phyloP scores from a whole-genome alignment of 2,329 filamentous ascomycete genomes.

The Aspergillaceae sp. region DNA sequence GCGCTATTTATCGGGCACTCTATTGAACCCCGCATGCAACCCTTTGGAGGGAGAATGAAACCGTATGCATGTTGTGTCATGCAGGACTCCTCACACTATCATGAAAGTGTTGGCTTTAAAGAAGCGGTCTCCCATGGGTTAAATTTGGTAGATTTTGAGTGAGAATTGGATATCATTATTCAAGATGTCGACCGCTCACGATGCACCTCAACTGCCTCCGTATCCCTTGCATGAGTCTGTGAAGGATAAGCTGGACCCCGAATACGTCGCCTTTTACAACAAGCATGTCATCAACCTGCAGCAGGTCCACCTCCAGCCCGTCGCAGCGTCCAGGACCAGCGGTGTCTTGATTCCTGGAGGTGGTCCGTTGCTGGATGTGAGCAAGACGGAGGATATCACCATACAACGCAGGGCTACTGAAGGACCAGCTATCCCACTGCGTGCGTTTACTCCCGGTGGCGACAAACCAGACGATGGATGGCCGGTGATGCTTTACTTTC shows the following conservation, averaged over 20 bases:
- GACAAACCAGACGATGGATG: slow-evolving; percentile 40
- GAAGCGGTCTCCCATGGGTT: no score
- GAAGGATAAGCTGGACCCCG: slow-evolving; percentile 38
- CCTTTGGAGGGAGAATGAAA: no score
- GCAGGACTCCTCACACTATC: no score
- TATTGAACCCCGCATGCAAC: no score
- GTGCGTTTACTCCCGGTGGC: slow-evolving; percentile 45
- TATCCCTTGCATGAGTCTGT: slow-evolving; percentile 45
- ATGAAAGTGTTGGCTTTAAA: background rate
- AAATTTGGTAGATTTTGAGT: no score
- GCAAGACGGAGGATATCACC: slow-evolving; percentile 38
- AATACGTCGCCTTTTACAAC: slow-evolving; percentile 48
- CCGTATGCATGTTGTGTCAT: no score
- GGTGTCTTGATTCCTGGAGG: slow-evolving; percentile 47
- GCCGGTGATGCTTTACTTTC: slow-evolving; percentile 50
- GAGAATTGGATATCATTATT: background rate
- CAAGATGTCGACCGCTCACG: slow-evolving; percentile 11
- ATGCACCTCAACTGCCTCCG: slow-evolving; percentile 22
- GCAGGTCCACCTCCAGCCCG: slow-evolving; percentile 48
- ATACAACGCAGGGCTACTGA: slow-evolving; percentile 37
- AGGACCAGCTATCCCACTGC: slow-evolving; percentile 42
- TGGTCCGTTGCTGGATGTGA: slow-evolving; percentile 42
- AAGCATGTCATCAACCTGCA: slow-evolving; percentile 43
- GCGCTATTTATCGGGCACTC: no score
- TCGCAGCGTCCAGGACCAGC: slow-evolving; percentile 43